phyloP scores from a whole-genome alignment of 148 eudicot genomes.

The Cornus controversa region DNA sequence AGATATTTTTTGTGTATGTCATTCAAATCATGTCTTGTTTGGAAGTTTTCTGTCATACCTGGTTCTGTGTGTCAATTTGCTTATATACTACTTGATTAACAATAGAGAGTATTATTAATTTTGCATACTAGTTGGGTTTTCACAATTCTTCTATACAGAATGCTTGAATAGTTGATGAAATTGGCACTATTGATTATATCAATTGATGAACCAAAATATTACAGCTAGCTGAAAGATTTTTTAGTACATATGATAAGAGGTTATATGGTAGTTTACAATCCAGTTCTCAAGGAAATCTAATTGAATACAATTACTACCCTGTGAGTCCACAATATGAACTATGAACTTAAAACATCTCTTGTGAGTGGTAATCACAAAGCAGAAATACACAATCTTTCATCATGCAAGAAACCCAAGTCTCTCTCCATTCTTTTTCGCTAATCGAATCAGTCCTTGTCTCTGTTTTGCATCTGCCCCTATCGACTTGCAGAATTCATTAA shows the following conservation, averaged over 20 bases:
- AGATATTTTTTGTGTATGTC: not conserved
- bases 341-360: too few relatives aligned
- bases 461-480: slow-evolving; percentile 94
- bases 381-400: not conserved
- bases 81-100: not conserved
- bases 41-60: not conserved
- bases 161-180: too few relatives aligned
- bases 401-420: slow-evolving; percentile 81
- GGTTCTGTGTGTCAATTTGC: not conserved
- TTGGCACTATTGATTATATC: too few relatives aligned
- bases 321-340: slow-evolving; percentile 4
- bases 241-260: not conserved
- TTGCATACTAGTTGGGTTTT: too few relatives aligned
- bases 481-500: slow-evolving; percentile 92
- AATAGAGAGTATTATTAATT: too few relatives aligned
- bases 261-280: slow-evolving; percentile 2
- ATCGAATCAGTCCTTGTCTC: slow-evolving; percentile 83
- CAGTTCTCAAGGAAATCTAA: not conserved
- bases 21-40: not conserved
- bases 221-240: not conserved
- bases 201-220: too few relatives aligned
- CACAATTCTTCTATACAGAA: not conserved
- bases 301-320: slow-evolving; percentile 16
- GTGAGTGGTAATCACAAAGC: not conserved
- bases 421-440: slow-evolving; percentile 95